Evolutionary conservation across 768 basidiomycete genomes (phyloP).

Genomic region (Pholiota molesta): DNA sequence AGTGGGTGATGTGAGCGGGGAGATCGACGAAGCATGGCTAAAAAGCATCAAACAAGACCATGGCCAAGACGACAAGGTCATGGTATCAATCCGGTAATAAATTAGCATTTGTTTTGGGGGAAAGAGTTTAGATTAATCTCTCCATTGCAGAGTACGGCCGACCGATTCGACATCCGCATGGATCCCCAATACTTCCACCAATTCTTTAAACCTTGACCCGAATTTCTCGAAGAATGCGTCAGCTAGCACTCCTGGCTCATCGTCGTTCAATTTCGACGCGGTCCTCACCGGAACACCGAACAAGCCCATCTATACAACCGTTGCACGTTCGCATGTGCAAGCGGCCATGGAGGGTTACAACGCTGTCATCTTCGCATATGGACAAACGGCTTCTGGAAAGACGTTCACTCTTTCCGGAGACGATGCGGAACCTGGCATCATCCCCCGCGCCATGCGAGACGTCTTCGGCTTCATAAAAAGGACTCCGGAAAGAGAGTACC

Average conservation of each 20-base stretch:
- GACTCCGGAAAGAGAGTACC: slow-evolving; percentile 82
- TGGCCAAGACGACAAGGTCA: slow-evolving; percentile 82
- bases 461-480: slow-evolving; percentile 83
- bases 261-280: slow-evolving; percentile 69
- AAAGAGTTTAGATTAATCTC: slow-evolving; percentile 7
- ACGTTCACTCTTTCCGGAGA: slow-evolving; percentile 68
- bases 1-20: slow-evolving; percentile 65
- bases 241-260: slow-evolving; percentile 28
- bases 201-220: slow-evolving; percentile 64
- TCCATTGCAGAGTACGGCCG: slow-evolving; percentile 56
- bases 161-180: slow-evolving; percentile 56
- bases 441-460: slow-evolving; percentile 90
- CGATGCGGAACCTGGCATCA: slow-evolving; percentile 89
- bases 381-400: slow-evolving; percentile 81
- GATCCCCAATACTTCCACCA: slow-evolving; percentile 46
- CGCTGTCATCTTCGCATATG: slow-evolving; percentile 92
- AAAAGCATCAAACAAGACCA: slow-evolving; percentile 46
- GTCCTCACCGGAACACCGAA: slow-evolving; percentile 80
- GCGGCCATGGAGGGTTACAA: slow-evolving; percentile 98
- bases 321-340: slow-evolving; percentile 77
- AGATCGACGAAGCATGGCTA: slow-evolving; percentile 64
- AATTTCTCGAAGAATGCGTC: slow-evolving; percentile 50
- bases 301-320: slow-evolving; percentile 76
- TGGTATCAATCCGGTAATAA: slow-evolving; percentile 77
- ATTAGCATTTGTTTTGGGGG: slow-evolving; percentile 5